Evolutionary conservation across 768 basidiomycete species (phyloP), one percentile per base, ranked within the genome.

Genomic region (Hortiboletus flavorubellus): DNA sequence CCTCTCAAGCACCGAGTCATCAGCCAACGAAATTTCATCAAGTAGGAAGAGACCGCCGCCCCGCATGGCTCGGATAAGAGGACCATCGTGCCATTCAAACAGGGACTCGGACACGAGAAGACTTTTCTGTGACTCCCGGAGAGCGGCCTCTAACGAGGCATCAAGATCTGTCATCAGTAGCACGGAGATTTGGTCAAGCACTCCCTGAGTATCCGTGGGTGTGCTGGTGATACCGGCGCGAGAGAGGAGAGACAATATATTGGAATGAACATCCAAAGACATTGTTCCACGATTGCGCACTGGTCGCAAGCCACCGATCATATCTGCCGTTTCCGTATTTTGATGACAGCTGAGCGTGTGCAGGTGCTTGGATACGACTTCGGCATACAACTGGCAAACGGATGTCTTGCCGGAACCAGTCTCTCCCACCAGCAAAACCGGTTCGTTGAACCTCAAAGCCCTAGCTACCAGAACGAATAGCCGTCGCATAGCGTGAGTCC

Each of bases 351-450:
- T 98, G 59, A 99, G 81, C 5, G 84, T 78, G 61, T 87, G 75
- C 29, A 99, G 76, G 35, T 69, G 74, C 64, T 83, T 84, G 26
- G 72, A 71, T 23, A 81, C 72, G 1, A 84, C 83, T 42, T 86
- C 80, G 0, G 97, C 89, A 60, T 89, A 88, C 5, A 93, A 75
- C 66, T 98, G 93, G 66, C 96, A 98, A 39, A 98, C 88, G 1
- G 96, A 97, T 0, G 97, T 99, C 73, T 99, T 99, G 15, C 97
- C 97, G 4, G 89, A 91, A 14, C 97, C 97, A 0, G 97, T 98
- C 71, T 98, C 96, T 0, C 97, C 97, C 11, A 99, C 96, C 30
- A 99, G 80, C 18, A 98, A 78, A 42, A 98, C 87, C 0, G 97
- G 97, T 67, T 99, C 97, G 64, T 97, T 89, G 73, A 88, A 91